A percentile compares a stretch with the other conserved stretches of the same genome.
phyloP scores from a whole-genome alignment of 139 green algal genomes.

The Micractinium conductrix region DNA sequence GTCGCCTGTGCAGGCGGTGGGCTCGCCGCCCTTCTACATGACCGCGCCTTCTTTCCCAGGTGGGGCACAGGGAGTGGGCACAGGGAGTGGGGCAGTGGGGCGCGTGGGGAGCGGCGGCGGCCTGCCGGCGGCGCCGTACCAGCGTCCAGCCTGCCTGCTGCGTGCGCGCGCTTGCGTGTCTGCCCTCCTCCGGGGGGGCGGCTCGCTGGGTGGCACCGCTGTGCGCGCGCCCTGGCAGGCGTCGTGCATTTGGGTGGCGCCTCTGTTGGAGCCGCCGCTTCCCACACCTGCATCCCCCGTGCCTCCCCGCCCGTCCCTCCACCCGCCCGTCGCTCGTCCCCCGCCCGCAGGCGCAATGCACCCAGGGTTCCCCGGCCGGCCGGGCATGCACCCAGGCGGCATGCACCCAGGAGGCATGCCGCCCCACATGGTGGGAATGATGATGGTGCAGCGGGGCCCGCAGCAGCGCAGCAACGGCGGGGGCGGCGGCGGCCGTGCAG shows the following conservation, averaged over 20 bases:
- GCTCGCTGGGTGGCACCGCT: not conserved
- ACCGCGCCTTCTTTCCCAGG: not conserved
- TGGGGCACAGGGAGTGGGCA: not conserved
- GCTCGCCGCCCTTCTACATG: not conserved
- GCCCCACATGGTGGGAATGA: not conserved
- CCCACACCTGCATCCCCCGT: not conserved
- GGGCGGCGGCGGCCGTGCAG: not conserved
- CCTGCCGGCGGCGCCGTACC: too few species aligned
- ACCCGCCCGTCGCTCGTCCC: not conserved
- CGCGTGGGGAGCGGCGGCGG: too few species aligned
- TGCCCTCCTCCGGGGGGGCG: not conserved
- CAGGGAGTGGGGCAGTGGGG: too few species aligned
- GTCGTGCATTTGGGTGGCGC: too few species aligned
- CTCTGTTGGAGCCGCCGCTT: too few species aligned
- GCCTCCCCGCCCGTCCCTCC: not conserved
- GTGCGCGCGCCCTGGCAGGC: not conserved
- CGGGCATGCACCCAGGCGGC: constrained; percentile 1
- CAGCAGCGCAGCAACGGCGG: not conserved
- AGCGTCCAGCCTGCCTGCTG: too few species aligned
- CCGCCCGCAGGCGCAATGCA: not conserved
- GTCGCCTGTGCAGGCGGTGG: not conserved
- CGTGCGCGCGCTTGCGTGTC: too few species aligned
- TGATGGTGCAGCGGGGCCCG: not conserved
- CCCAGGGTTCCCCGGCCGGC: not conserved
- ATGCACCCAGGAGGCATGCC: not conserved